A percentile compares a stretch with the other conserved stretches of the same genome.
These are phyloP conservation scores for Leccinum angustisporum DNA, from an alignment of 1,284 basidiomycete genomes.

Conservation along the genomic window DNA sequence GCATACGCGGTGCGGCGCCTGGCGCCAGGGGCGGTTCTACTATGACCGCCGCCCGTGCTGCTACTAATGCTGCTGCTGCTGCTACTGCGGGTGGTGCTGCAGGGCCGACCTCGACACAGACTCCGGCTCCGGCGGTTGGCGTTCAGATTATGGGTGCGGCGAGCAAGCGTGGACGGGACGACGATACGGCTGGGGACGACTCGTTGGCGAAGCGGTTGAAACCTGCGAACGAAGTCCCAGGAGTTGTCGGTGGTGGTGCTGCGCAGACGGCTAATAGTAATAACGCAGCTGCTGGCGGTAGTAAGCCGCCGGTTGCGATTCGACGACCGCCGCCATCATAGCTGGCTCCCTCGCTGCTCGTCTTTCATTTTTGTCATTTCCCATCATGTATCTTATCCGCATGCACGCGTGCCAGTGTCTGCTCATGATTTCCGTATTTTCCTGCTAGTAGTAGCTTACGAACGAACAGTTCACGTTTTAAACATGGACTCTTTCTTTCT, in stretches of 20 bases:
- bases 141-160: conserved; percentile 34
- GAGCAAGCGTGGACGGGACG: conserved; percentile 65
- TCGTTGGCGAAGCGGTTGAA: conserved; percentile 72
- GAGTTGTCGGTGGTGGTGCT: background rate
- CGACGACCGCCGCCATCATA: conserved; percentile 33
- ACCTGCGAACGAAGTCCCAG: conserved; percentile 38
- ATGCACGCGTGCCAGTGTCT: background rate
- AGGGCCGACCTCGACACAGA: background rate
- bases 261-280: background rate
- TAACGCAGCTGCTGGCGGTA: background rate
- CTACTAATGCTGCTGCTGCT: background rate
- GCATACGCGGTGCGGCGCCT: conserved; percentile 43
- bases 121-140: conserved; percentile 14
- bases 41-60: background rate
- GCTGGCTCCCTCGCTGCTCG: background rate
- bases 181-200: conserved; percentile 49
- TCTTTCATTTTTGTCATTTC: background rate
- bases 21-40: background rate
- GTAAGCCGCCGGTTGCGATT: conserved; percentile 36
- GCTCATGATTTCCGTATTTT: background rate
- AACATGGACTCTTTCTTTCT: background rate
- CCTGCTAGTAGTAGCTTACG: background rate
- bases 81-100: background rate
- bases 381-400: background rate
- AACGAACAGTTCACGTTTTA: background rate